Evolutionary conservation across 768 basidiomycete genomes (phyloP), one percentile per base, ranked within the genome.

Genomic region (Termitomyces sp.): DNA sequence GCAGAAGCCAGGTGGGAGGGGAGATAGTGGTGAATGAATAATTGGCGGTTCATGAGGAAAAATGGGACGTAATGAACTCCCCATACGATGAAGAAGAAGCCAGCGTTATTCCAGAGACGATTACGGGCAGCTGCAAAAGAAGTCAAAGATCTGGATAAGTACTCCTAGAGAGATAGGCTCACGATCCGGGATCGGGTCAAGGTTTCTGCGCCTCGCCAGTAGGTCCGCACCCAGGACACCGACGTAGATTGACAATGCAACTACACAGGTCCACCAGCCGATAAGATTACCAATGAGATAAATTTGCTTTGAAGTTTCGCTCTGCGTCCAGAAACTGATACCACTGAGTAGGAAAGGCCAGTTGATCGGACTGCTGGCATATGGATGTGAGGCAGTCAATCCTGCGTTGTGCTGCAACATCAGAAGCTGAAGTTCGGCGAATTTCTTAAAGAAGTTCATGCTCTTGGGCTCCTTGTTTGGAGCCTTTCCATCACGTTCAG

Each of bases 341-440:
- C 97, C 97, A 59, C 78, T 92, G 28, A 98, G 72, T 38, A 94
- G 81, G 85, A 98, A 98, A 6, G 97, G 97, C 97, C 97, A 99
- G 68, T 96, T 94, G 71, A 98, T 87, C 5, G 97, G 94, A n/a
- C 79, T 79, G 56, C 90, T 91, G 3, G 97, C 94, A 68, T 99
- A 99, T 41, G 97, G 97, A 67, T 99, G 97, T 4, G 89, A 90
- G n/a, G 93, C 90, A 24, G 93, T 96, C 60, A 99, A 77, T 21
- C 94, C 97, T n/a, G 97, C 95, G 64, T 99, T 99, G 75, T 99
- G 97, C 67, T 97, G 93, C 60, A 98, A 73, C 96, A 98, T 98
- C 54, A 96, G 75, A 43, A 96, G 72, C 65, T 99, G 97, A 32
- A 98, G 75, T 69, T 99, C 96, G 28, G 76, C 82, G 64, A 95